These are phyloP conservation scores for Hamamelis virginiana DNA, from an alignment of 164 flowering plant genomes.

Conservation along the genomic window DNA sequence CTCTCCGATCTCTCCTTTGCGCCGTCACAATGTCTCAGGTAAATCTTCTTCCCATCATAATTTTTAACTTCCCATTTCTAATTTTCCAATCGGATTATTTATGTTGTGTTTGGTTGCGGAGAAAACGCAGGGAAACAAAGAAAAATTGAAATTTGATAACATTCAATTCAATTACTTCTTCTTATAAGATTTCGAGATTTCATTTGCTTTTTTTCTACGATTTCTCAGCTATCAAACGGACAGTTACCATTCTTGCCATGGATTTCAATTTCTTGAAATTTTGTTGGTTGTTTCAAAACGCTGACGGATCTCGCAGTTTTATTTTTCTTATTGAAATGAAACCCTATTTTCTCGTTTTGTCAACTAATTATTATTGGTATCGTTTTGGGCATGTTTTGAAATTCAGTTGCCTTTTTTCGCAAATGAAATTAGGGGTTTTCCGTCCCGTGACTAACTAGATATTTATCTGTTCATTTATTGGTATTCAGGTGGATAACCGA, in stretches of 20 bases:
- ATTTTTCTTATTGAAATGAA: too few relatives aligned
- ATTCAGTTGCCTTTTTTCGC: background rate
- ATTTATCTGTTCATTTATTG: background rate
- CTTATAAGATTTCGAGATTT: background rate
- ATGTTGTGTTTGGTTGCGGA: background rate
- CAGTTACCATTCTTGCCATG: background rate
- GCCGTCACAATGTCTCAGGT: constrained; percentile 16
- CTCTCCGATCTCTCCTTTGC: background rate
- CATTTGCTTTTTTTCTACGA: background rate
- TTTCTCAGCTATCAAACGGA: background rate
- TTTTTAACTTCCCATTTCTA: background rate
- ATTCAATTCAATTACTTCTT: background rate
- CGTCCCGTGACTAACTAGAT: background rate
- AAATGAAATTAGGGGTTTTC: background rate
- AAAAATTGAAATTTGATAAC: background rate
- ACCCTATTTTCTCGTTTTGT: background rate
- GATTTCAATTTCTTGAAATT: background rate
- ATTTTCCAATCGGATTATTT: background rate
- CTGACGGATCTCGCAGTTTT: too few relatives aligned
- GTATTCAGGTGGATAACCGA: constrained; percentile 70
- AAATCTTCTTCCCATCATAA: background rate
- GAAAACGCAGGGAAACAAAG: background rate
- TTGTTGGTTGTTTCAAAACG: background rate
- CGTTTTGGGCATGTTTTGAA: background rate
- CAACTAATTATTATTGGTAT: background rate